A percentile compares a stretch with the other conserved stretches of the same genome.
These are phyloP conservation scores for Nymphaea colorata DNA, from an alignment of 164 flowering plant species.

Conservation along the genomic window DNA sequence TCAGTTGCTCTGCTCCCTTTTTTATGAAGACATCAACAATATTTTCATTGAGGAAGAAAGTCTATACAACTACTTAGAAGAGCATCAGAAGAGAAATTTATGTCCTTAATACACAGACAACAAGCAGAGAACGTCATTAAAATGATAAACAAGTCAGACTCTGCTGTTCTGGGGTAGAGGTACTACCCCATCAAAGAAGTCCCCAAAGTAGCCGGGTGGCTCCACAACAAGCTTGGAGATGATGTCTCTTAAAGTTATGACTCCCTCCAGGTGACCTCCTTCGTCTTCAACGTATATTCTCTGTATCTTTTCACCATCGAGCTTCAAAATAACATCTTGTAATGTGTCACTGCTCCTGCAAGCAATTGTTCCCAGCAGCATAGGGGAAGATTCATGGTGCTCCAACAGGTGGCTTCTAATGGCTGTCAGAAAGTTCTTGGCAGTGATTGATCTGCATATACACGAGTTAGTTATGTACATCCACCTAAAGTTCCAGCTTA, in stretches of 20 bases:
- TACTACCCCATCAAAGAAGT: constrained; percentile 90
- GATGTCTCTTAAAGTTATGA: constrained; percentile 88
- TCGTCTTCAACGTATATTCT: constrained; percentile 67
- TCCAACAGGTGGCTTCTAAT: constrained; percentile 42
- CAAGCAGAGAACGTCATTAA: too few relatives aligned
- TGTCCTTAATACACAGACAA: too few relatives aligned
- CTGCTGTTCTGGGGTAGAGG: constrained; percentile 69
- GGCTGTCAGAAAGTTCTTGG: constrained; percentile 67
- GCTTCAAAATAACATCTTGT: constrained; percentile 59
- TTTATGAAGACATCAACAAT: too few relatives aligned
- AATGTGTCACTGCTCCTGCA: constrained; percentile 46
- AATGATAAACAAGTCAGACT: constrained; percentile 22
- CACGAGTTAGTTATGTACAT: not conserved
- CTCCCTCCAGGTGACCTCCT: constrained; percentile 66
- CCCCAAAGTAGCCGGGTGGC: constrained; percentile 87
- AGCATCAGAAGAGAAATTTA: too few relatives aligned
- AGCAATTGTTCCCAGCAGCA: constrained; percentile 47
- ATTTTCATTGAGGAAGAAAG: too few relatives aligned
- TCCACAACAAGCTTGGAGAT: constrained; percentile 93
- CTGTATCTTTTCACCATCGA: constrained; percentile 72
- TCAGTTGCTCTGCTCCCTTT: too few relatives aligned
- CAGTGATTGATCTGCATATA: constrained; percentile 60
- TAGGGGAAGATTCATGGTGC: constrained; percentile 36
- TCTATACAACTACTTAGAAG: too few relatives aligned
- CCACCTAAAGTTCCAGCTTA: not conserved